Base-by-base conservation (phyloP, 768 basidiomycete genomes). In the Boletales sp. region DNA sequence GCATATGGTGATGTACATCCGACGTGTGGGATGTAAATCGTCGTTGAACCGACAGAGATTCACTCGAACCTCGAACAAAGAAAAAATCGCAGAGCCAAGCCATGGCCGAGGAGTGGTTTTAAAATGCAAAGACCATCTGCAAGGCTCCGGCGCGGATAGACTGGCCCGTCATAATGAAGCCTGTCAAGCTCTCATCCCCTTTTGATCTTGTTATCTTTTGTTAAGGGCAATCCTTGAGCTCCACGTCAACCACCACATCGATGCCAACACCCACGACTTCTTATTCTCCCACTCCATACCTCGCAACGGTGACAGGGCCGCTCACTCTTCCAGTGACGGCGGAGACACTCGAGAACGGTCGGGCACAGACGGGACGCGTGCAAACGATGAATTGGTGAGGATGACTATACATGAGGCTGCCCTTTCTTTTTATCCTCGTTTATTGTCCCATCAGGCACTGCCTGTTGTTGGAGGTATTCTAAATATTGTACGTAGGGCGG, bases 321-420 rank as follows among this genome's bases (percentile, higher is more conserved):
- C 53, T 67, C 37, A 66, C 66, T n/a, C 41, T 73, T 21, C 70
- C 71, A 25, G 21, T 25, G 21, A 25, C 21, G 21, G 21, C 21
- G 21, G 21, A 5, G 21, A 5, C 21, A 25, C 21, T 25, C 21
- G 21, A 25, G 21, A 25, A 5, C 5, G 21, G 21, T 25, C 21
- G 21, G 21, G 21, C 21, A 25, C 21, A 5, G 21, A 25, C 21
- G 5, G 21, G 5, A 25, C 21, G 21, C 21, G 21, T 25, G 5
- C 21, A 25, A 25, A 5, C 21, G 21, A 25, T 25, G 21, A 25
- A 25, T 25, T 25, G 21, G 21, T 25, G 21, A 25, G 21, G 21
- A 25, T 25, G 21, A 25, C 21, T 25, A 5, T 25, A 25, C 21
- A 5, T 25, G 5, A 25, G 21, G 21, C 21, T 25, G 21, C 21